Evolutionary conservation across 208 protist species (phyloP).

Genomic region (Trypanosoma scelopori): DNA sequence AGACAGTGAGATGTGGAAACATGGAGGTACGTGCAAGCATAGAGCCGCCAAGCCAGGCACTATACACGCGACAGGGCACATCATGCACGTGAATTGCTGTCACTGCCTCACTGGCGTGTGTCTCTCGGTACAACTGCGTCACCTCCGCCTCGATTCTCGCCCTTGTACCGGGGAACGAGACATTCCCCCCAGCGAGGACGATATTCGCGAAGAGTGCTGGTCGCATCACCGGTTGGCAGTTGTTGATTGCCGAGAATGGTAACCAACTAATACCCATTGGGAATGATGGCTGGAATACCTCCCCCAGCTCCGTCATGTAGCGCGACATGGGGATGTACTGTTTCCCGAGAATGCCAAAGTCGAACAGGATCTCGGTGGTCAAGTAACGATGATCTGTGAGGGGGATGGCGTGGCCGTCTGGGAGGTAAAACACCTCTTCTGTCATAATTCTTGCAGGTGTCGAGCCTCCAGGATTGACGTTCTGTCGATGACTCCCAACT

Average conservation of each 20-base stretch:
- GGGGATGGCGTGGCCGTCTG: conserved; percentile 86
- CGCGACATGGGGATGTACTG: conserved; percentile 71
- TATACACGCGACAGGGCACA: conserved; percentile 71
- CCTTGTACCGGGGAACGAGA: conserved; percentile 83
- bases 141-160: conserved; percentile 88
- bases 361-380: conserved; percentile 84
- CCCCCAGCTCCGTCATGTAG: conserved; percentile 81
- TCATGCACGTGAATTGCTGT: conserved; percentile 74
- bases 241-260: conserved; percentile 89
- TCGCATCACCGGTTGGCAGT: conserved; percentile 88
- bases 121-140: conserved; percentile 84
- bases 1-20: conserved; percentile 85
- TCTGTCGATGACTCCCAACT: not conserved
- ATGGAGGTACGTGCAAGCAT: conserved; percentile 86
- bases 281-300: conserved; percentile 81
- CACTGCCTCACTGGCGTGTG: conserved; percentile 80
- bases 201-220: conserved; percentile 93
- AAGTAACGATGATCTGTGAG: conserved; percentile 61
- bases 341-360: conserved; percentile 73
- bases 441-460: not conserved
- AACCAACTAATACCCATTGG: conserved; percentile 90
- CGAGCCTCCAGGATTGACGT: not conserved
- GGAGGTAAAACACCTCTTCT: conserved; percentile 69
- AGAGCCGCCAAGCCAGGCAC: conserved; percentile 78
- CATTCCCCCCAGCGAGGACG: conserved; percentile 90